Evolutionary conservation across 139 green algal genomes (phyloP).

Genomic region (Limnomonas spitsbergensis): DNA sequence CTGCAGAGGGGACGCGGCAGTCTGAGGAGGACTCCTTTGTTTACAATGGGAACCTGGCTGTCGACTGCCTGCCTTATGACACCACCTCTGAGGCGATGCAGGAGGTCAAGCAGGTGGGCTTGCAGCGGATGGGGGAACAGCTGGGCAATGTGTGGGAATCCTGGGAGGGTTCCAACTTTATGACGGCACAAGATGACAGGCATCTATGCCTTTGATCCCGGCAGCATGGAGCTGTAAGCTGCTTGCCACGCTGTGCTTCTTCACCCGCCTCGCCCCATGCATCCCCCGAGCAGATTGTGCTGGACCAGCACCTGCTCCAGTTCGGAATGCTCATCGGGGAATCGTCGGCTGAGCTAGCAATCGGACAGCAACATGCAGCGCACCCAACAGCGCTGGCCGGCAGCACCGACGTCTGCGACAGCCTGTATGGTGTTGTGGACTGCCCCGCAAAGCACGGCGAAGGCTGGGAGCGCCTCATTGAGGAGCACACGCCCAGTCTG

Average conservation of each 20-base stretch:
- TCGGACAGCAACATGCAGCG: background rate
- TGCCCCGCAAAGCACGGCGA: background rate
- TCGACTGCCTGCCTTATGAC: constrained; percentile 17
- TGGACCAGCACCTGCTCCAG: constrained; percentile 12
- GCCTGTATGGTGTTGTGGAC: constrained; percentile 8
- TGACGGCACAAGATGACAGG: too few species aligned
- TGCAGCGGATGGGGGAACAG: too few species aligned
- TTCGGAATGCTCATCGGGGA: constrained; percentile 17
- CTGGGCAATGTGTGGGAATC: too few species aligned
- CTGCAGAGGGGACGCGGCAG: background rate
- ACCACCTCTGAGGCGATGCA: background rate
- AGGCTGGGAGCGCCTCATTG: constrained; percentile 52
- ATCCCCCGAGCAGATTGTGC: background rate
- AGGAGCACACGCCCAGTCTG: constrained; percentile 38
- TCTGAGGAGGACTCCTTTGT: background rate
- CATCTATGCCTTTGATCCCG: too few species aligned
- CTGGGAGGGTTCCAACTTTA: too few species aligned
- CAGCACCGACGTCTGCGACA: background rate
- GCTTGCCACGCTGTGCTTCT: too few species aligned
- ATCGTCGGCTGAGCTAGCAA: constrained; percentile 7
- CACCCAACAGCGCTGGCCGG: background rate
- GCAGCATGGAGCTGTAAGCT: too few species aligned
- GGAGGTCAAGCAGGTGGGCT: constrained; percentile 11
- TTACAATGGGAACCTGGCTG: constrained; percentile 10
- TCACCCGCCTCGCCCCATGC: background rate